These are phyloP conservation scores for Alloteropsis semialata DNA, from an alignment of 176 grass and related monocot genomes.

Conservation along the genomic window DNA sequence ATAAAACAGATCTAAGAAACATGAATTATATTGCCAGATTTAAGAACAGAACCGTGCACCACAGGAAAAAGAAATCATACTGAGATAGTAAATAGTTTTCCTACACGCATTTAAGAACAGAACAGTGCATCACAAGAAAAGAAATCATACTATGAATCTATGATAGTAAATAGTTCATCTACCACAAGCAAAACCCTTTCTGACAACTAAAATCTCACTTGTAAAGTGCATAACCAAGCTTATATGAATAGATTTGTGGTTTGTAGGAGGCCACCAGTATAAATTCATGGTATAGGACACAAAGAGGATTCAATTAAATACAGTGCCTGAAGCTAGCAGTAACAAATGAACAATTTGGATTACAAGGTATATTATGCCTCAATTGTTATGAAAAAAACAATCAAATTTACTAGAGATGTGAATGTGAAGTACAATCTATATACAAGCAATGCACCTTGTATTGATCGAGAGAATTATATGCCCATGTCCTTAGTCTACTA, in stretches of 20 bases:
- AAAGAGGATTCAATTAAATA: neutral
- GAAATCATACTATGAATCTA: neutral
- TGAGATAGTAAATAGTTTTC: neutral
- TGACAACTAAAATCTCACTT: neutral
- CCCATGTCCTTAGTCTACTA: slow-evolving; percentile 79
- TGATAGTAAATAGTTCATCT: slow-evolving; percentile 1
- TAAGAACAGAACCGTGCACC: neutral
- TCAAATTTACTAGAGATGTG: slow-evolving; percentile 4
- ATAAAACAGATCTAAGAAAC: slow-evolving; percentile 20
- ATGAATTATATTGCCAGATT: slow-evolving; percentile 1
- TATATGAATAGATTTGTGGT: neutral
- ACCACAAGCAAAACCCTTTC: neutral
- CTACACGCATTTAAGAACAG: neutral
- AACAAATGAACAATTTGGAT: neutral
- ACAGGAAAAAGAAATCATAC: neutral
- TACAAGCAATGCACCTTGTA: slow-evolving; percentile 69
- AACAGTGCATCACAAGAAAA: neutral
- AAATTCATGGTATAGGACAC: neutral
- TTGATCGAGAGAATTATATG: slow-evolving; percentile 92
- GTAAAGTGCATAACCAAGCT: neutral
- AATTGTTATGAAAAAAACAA: neutral
- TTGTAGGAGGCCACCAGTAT: neutral
- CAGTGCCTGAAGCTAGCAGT: neutral
- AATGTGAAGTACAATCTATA: slow-evolving; percentile 12
- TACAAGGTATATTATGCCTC: neutral